Evolutionary conservation across 2,329 filamentous ascomycete species (phyloP), one percentile per base, ranked within the genome.

Genomic region (Fusarium sp.): DNA sequence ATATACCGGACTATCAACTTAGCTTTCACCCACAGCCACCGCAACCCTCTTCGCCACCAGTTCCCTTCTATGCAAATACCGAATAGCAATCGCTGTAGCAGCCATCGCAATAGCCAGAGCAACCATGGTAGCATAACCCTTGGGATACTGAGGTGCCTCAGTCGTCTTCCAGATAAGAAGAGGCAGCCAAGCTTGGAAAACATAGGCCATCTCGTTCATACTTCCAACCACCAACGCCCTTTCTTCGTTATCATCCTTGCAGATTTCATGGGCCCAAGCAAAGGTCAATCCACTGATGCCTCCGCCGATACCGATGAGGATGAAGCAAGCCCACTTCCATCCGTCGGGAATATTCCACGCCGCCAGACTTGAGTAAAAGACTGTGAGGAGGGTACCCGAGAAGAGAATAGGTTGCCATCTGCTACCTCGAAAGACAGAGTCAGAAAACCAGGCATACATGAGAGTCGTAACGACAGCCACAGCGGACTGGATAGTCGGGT

Each of bases 191-290:
- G 91, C 90, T 76, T 93, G 91, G 49, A 94, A 81, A 2, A 92
- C 90, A 68, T 93, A 92, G 0, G 91, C 91, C 83, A 93, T 87
- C 77, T 92, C 87, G 68, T 93, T 93, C 90, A 93, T 93, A 17
- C 85, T 82, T 0, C 85, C 91, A 1, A 91, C 87, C 1, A 93
- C 90, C 5, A 94, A 82, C 0, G 92, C 91, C 11, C 91, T 84
- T 81, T 93, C 91, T 79, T 93, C 91, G 63, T 91, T 87, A 68
- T 87, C 85, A 12, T 83, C 84, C 40, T 80, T 81, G 75, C 85
- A 87, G 46, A 87, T 86, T 74, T 87, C 86, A 66, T 87, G 84
- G 0, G 85, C 85, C 86, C 86, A 87, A 0, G 85, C 84, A 64
- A 86, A 86, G 0, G 83, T 84, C 11, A 87, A 76, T 0, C 85